These are phyloP conservation scores for Paramarasmius palmivorus DNA, from an alignment of 1,284 basidiomycete species.

Conservation along the genomic window DNA sequence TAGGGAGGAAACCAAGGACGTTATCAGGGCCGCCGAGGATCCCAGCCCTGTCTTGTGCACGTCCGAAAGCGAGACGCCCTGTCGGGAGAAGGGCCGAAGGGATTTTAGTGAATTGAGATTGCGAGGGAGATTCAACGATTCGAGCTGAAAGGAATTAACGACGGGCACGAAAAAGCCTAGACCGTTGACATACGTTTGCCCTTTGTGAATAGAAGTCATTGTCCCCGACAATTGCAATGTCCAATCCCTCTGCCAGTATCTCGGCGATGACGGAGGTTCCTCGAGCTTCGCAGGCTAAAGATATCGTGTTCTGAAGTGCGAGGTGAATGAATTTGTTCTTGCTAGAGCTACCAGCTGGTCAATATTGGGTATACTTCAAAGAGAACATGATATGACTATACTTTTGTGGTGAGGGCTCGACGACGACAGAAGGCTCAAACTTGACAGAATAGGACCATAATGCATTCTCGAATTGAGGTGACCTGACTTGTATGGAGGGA, in stretches of 20 bases:
- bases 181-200: conserved; percentile 69
- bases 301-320: conserved; percentile 77
- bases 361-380: background rate
- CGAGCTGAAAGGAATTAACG: conserved; percentile 50
- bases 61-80: conserved; percentile 67
- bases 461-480: conserved; percentile 87
- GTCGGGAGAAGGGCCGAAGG: conserved; percentile 75
- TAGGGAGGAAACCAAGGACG: conserved; percentile 87
- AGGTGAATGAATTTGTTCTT: conserved; percentile 93
- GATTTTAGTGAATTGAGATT: conserved; percentile 60
- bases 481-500: conserved; percentile 69
- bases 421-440: conserved; percentile 40
- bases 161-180: conserved; percentile 17
- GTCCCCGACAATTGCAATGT: conserved; percentile 86
- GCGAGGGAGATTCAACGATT: conserved; percentile 57
- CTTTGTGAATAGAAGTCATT: conserved; percentile 99
- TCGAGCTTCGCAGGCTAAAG: conserved; percentile 61
- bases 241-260: conserved; percentile 53
- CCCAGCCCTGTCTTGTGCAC: conserved; percentile 99
- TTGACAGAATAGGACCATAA: conserved; percentile 75
- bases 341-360: conserved; percentile 31
- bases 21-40: conserved; percentile 95
- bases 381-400: conserved; percentile 17
- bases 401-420: conserved; percentile 49
- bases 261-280: conserved; percentile 46